A percentile compares a stretch with the other conserved stretches of the same genome.
These are phyloP conservation scores for Neofusicoccum ribis DNA, from an alignment of 2,329 filamentous ascomycete species.

Conservation along the genomic window DNA sequence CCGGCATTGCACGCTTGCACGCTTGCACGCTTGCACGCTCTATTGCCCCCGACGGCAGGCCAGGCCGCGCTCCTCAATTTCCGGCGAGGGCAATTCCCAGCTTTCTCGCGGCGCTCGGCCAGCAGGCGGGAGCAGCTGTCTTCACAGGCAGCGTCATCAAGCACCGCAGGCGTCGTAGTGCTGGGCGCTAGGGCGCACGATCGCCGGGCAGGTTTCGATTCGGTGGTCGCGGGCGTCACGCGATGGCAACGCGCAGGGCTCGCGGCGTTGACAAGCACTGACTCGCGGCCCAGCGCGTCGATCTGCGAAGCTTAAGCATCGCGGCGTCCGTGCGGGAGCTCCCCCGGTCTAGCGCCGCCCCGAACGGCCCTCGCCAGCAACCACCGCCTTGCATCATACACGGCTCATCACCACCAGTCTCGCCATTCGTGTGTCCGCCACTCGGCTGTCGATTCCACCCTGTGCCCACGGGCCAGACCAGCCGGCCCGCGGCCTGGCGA, in stretches of 20 bases:
- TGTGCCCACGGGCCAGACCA: no score
- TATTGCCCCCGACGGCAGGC: background rate
- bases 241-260: background rate
- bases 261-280: background rate
- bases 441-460: background rate
- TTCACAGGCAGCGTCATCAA: background rate
- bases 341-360: background rate
- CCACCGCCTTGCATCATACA: conserved; percentile 4
- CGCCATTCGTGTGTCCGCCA: no score
- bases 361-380: background rate
- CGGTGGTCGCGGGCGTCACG: background rate
- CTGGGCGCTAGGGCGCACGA: background rate
- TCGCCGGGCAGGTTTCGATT: background rate
- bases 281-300: background rate
- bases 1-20: background rate
- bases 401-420: background rate
- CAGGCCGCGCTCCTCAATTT: background rate
- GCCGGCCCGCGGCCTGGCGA: no score
- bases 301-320: background rate
- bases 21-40: background rate
- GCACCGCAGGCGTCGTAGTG: background rate
- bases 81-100: no score
- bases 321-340: background rate
- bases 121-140: background rate
- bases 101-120: background rate